Conservation (phyloP, 148 eudicot genomes). For the Fagopyrum esculentum region DNA sequence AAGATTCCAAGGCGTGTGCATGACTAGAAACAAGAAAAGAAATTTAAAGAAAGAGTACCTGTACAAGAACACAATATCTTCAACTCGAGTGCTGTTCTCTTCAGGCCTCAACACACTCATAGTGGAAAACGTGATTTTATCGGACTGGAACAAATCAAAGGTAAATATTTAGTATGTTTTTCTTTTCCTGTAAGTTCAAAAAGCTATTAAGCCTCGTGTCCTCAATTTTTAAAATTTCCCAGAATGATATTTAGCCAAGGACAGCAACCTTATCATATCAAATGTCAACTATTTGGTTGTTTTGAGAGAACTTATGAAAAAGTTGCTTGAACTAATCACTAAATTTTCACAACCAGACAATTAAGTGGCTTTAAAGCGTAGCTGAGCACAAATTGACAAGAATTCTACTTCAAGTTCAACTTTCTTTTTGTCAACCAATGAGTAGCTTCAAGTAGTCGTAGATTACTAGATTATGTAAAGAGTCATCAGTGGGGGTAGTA, state of each 20-base stretch:
- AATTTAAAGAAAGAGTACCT: conserved; percentile 35
- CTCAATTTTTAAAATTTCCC: not conserved
- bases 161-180: not conserved
- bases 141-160: conserved; percentile 39
- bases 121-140: conserved; percentile 75
- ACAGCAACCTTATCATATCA: not conserved
- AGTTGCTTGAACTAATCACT: not conserved
- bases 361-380: not conserved
- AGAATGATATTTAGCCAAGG: not conserved
- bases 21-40: not conserved
- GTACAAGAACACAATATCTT: conserved; percentile 86
- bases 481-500: conserved; percentile 4
- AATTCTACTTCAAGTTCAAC: not conserved
- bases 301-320: not conserved
- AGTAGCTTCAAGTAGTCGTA: not conserved
- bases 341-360: not conserved
- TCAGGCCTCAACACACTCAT: conserved; percentile 91
- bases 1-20: not conserved
- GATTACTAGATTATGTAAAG: not conserved
- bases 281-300: not conserved
- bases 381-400: not conserved
- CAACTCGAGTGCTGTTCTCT: conserved; percentile 41
- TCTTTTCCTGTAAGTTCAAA: not conserved
- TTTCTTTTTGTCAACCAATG: conserved; percentile 4
- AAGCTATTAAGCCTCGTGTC: not conserved